Evolutionary conservation across 1,284 basidiomycete species (phyloP).

Genomic region (Retiboletus fuscus): DNA sequence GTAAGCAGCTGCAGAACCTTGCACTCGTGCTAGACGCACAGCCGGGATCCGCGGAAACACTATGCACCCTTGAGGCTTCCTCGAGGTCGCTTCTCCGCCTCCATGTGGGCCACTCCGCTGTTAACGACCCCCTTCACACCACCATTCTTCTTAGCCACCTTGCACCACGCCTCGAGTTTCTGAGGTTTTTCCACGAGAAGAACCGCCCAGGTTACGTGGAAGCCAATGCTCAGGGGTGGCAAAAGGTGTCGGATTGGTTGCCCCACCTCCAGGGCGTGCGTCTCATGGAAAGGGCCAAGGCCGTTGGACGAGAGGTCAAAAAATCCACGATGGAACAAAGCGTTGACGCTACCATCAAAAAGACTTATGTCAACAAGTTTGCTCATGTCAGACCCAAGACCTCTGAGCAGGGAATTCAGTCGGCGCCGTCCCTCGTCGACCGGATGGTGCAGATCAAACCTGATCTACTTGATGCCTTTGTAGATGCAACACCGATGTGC

Average conservation of each 20-base stretch:
- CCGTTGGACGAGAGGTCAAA: conserved; percentile 47
- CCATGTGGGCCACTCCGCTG: conserved; percentile 79
- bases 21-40: conserved; percentile 72
- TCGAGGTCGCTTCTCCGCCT: conserved; percentile 74
- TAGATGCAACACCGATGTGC: conserved; percentile 58
- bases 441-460: conserved; percentile 59
- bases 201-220: conserved; percentile 77
- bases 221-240: conserved; percentile 73
- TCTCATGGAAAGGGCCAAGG: conserved; percentile 65
- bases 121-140: conserved; percentile 71
- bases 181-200: conserved; percentile 81
- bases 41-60: conserved; percentile 57
- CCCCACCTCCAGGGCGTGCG: conserved; percentile 77
- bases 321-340: conserved; percentile 57
- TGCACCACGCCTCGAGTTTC: conserved; percentile 71
- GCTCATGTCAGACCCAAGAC: conserved; percentile 62
- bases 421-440: conserved; percentile 59
- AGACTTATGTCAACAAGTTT: conserved; percentile 57
- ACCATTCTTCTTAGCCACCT: conserved; percentile 80
- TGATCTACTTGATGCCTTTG: conserved; percentile 54
- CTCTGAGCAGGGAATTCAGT: conserved; percentile 61
- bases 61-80: conserved; percentile 60
- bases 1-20: conserved; percentile 71
- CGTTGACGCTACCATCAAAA: conserved; percentile 66
- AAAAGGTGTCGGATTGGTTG: conserved; percentile 71